Percentiles rank a stretch among this genome's conserved stretches.
These are phyloP conservation scores for Globisporangium spiculum DNA, from an alignment of 352 stramenopile genomes.

Conservation along the genomic window DNA sequence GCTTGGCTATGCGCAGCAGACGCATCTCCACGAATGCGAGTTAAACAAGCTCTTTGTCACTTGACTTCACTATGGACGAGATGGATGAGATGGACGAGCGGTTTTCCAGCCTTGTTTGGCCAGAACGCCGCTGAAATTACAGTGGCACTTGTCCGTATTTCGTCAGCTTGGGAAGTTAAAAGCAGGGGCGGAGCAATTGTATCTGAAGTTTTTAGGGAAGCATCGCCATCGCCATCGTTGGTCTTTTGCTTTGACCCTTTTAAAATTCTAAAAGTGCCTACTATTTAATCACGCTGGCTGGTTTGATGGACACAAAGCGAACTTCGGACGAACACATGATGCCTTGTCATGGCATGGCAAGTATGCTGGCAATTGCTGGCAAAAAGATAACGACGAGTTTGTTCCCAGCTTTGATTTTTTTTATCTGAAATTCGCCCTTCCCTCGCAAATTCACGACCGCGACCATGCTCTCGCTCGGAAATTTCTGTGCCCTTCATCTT, in stretches of 20 bases:
- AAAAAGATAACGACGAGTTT: no score
- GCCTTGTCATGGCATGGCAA: no score
- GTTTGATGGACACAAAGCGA: neutral
- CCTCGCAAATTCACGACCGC: neutral
- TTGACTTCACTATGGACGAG: neutral
- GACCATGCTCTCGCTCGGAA: neutral
- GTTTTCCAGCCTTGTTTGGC: neutral
- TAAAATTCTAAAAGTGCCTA: neutral
- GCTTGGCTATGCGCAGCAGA: slow-evolving; percentile 2
- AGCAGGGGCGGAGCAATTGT: neutral
- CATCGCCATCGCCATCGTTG: neutral
- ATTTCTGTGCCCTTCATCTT: neutral
- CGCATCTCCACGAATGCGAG: neutral
- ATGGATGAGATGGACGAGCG: neutral
- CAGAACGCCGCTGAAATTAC: neutral
- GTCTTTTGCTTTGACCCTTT: neutral
- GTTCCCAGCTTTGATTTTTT: no score
- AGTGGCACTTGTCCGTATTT: neutral
- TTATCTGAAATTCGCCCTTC: neutral
- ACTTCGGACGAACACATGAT: neutral
- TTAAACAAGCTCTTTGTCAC: neutral
- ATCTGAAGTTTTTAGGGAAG: neutral
- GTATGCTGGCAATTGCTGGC: no score
- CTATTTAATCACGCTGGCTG: neutral
- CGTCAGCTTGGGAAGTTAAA: neutral